Conservation (phyloP, 805 yeast genomes). For the Wickerhamomyces subpelliculosus region DNA sequence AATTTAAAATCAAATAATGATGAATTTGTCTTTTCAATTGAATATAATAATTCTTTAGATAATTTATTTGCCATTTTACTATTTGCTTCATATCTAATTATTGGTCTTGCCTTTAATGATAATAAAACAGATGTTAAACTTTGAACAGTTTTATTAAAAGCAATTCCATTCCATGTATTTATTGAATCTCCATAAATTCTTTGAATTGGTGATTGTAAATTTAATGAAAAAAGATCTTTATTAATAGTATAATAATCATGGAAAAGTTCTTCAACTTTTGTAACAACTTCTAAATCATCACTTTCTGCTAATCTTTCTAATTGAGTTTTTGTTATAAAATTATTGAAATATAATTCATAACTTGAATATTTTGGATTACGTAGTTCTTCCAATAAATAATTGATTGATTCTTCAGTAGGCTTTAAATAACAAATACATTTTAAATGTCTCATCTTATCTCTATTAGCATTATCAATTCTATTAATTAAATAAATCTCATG, state of each 20-base stretch:
- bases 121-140: slow-evolving; percentile 52
- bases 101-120: slow-evolving; percentile 71
- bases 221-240: slow-evolving; percentile 54
- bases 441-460: slow-evolving; percentile 73
- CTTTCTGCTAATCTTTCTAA: slow-evolving; percentile 85
- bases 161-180: slow-evolving; percentile 39
- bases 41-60: slow-evolving; percentile 58
- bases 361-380: slow-evolving; percentile 70
- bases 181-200: slow-evolving; percentile 29
- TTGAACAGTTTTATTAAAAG: slow-evolving; percentile 34
- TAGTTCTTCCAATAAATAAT: slow-evolving; percentile 57
- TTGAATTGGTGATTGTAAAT: slow-evolving; percentile 21
- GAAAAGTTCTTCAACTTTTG: slow-evolving; percentile 73
- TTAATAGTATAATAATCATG: slow-evolving; percentile 77
- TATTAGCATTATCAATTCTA: slow-evolving; percentile 47
- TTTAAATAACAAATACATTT: slow-evolving; percentile 74
- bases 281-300: slow-evolving; percentile 78
- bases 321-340: slow-evolving; percentile 65
- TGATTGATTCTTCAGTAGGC: slow-evolving; percentile 63
- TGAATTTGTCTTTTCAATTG: slow-evolving; percentile 48
- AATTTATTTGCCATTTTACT: slow-evolving; percentile 59
- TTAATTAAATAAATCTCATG: slow-evolving; percentile 84
- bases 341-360: slow-evolving; percentile 75
- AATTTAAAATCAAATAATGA: slow-evolving; percentile 59
- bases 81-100: slow-evolving; percentile 69